Percentiles rank a stretch among this genome's conserved stretches.
phyloP scores from a whole-genome alignment of 2,329 filamentous ascomycete genomes.

The Setomelanomma holmii region DNA sequence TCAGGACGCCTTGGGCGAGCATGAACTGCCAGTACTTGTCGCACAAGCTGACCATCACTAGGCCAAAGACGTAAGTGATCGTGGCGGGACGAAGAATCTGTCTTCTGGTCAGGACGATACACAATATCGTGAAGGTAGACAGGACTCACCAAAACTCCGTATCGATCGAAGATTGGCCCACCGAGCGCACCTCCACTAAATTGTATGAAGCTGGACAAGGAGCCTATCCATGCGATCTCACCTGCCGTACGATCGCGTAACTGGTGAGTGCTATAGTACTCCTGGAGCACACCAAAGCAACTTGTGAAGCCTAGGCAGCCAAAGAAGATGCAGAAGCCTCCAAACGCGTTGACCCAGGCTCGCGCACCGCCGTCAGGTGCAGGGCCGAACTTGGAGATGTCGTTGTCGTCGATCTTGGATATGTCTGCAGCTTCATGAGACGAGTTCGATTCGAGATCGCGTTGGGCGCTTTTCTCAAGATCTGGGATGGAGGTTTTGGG shows the following conservation, averaged over 20 bases:
- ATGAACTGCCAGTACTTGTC: slow-evolving; percentile 61
- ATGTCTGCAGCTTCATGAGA: not conserved
- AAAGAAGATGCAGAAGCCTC: slow-evolving; percentile 41
- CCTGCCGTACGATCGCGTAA: slow-evolving; percentile 42
- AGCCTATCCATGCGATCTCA: slow-evolving; percentile 55
- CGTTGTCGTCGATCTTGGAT: slow-evolving; percentile 1
- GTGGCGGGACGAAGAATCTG: slow-evolving; percentile 60
- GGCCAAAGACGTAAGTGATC: slow-evolving; percentile 62
- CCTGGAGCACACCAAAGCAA: slow-evolving; percentile 52
- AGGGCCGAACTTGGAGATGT: slow-evolving; percentile 31
- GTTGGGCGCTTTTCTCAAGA: not conserved
- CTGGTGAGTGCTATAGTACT: slow-evolving; percentile 53
- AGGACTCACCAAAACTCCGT: slow-evolving; percentile 47
- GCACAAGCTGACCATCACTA: slow-evolving; percentile 67
- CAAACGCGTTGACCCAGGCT: slow-evolving; percentile 46
- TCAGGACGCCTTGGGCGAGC: slow-evolving; percentile 60
- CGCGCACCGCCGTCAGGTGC: slow-evolving; percentile 44
- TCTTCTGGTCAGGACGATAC: slow-evolving; percentile 45
- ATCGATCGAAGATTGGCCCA: slow-evolving; percentile 66
- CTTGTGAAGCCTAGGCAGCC: slow-evolving; percentile 49
- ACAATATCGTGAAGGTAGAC: not conserved
- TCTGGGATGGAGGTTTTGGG: not conserved
- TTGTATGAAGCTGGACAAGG: slow-evolving; percentile 53
- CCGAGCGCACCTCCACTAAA: slow-evolving; percentile 63
- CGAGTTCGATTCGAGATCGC: not conserved